A percentile compares a stretch with the other conserved stretches of the same genome.
Conservation (phyloP, 148 eudicot genomes). For the Persicaria tinctoria region DNA sequence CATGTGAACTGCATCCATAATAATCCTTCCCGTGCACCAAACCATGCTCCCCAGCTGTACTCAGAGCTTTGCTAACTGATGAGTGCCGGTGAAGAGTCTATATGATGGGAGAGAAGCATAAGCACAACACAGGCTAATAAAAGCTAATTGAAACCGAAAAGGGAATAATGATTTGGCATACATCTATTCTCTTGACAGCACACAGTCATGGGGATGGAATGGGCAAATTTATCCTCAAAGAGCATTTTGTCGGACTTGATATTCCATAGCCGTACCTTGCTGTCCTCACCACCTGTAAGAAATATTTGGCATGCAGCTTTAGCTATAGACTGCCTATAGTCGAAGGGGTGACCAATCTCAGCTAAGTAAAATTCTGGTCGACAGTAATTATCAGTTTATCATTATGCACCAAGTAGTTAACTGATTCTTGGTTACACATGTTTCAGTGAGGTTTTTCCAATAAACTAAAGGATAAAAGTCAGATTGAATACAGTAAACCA, state of each 20-base stretch:
- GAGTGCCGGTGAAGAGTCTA: not conserved
- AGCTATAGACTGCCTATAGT: not conserved
- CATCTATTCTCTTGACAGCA: conserved; percentile 59
- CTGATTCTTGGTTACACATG: not conserved
- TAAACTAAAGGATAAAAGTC: not conserved
- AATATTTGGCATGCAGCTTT: not conserved
- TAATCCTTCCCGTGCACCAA: conserved; percentile 68
- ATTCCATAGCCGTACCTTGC: conserved; percentile 61
- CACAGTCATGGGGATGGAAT: conserved; percentile 43
- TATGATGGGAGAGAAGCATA: not conserved
- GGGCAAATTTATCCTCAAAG: conserved; percentile 50
- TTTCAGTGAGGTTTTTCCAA: not conserved
- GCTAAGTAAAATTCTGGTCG: not conserved
- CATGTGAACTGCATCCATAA: conserved; percentile 46
- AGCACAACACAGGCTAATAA: not conserved
- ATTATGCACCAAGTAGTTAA: not conserved
- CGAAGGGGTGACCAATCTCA: not conserved
- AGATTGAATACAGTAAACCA: not conserved
- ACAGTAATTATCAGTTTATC: not conserved
- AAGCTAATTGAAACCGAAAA: not conserved
- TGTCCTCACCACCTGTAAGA: conserved; percentile 80
- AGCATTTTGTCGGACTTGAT: conserved; percentile 75
- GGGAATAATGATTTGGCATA: conserved; percentile 8
- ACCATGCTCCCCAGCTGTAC: conserved; percentile 54
- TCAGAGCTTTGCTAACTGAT: conserved; percentile 16